Evolutionary conservation across 2,329 filamentous ascomycete genomes (phyloP).

Genomic region (Periconia macrospinosa): DNA sequence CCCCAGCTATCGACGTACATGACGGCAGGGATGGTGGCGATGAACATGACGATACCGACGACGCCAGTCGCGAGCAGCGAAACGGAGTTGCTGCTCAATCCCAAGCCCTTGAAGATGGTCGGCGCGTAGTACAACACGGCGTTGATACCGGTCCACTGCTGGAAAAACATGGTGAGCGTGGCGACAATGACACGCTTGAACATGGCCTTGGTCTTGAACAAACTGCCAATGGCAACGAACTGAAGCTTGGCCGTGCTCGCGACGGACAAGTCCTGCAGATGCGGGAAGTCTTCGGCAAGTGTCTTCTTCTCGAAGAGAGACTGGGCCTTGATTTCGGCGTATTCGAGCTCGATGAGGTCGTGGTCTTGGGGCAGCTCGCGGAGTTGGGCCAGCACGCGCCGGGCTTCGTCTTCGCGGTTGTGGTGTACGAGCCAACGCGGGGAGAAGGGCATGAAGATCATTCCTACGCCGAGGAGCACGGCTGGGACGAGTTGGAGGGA

Average conservation of each 20-base stretch:
- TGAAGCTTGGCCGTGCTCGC: slow-evolving; percentile 61
- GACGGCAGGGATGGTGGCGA: slow-evolving; percentile 67
- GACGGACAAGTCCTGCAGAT: slow-evolving; percentile 61
- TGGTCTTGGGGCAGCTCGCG: slow-evolving; percentile 64
- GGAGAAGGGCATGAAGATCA: slow-evolving; percentile 79
- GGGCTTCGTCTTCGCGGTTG: slow-evolving; percentile 68
- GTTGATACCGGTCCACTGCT: slow-evolving; percentile 57
- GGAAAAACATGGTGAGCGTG: slow-evolving; percentile 53
- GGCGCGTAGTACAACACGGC: slow-evolving; percentile 54
- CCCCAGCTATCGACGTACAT: slow-evolving; percentile 67
- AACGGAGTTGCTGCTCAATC: slow-evolving; percentile 47
- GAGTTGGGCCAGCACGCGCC: slow-evolving; percentile 63
- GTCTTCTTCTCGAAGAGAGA: slow-evolving; percentile 75
- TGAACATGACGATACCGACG: slow-evolving; percentile 69
- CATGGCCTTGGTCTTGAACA: slow-evolving; percentile 68
- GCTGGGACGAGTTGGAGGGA: slow-evolving; percentile 72
- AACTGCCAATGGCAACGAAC: slow-evolving; percentile 66
- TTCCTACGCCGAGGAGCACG: slow-evolving; percentile 66
- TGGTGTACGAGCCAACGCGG: slow-evolving; percentile 77
- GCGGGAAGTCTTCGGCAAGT: slow-evolving; percentile 68
- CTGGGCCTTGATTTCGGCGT: slow-evolving; percentile 81
- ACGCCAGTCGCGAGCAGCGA: slow-evolving; percentile 70
- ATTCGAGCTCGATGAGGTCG: slow-evolving; percentile 73
- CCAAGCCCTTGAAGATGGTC: slow-evolving; percentile 51
- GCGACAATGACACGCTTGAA: slow-evolving; percentile 67